These are phyloP conservation scores for Chaetomium tenue DNA, from an alignment of 495 filamentous ascomycete species.

Conservation along the genomic window DNA sequence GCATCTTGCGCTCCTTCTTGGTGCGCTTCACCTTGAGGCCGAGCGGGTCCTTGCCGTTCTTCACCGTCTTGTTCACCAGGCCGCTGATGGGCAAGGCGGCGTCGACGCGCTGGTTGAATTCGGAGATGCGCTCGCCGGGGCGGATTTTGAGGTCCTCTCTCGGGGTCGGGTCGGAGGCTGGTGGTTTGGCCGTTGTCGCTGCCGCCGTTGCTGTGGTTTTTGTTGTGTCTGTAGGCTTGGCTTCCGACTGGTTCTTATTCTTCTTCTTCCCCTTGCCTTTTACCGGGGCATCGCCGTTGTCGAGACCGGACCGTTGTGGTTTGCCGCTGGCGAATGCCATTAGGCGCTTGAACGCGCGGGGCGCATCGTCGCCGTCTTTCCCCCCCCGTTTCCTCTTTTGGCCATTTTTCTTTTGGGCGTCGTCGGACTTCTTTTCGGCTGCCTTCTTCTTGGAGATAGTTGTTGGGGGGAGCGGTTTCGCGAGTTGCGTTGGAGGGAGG, in stretches of 20 bases:
- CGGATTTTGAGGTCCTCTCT: slow-evolving; percentile 57
- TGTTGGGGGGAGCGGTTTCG: slow-evolving; percentile 65
- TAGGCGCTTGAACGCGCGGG: slow-evolving; percentile 76
- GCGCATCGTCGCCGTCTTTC: slow-evolving; percentile 69
- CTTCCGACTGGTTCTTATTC: background rate
- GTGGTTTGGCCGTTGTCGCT: background rate
- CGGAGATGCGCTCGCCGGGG: slow-evolving; percentile 76
- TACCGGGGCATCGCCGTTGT: slow-evolving; percentile 56
- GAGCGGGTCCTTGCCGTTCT: slow-evolving; percentile 50
- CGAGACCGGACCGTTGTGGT: slow-evolving; percentile 61
- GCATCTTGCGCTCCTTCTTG: slow-evolving; percentile 79
- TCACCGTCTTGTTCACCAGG: slow-evolving; percentile 54
- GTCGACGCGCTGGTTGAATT: slow-evolving; percentile 83
- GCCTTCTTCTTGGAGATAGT: slow-evolving; percentile 38
- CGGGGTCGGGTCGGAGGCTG: background rate
- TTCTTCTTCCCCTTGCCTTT: slow-evolving; percentile 51
- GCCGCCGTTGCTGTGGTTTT: background rate
- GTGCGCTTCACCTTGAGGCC: slow-evolving; percentile 60
- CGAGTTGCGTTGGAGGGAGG: slow-evolving; percentile 69
- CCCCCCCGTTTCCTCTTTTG: slow-evolving; percentile 49
- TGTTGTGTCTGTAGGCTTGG: background rate
- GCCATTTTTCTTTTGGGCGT: slow-evolving; percentile 25
- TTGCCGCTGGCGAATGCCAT: slow-evolving; percentile 66
- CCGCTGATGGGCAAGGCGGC: slow-evolving; percentile 73
- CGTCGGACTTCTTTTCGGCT: slow-evolving; percentile 30